Evolutionary conservation across 257 asterid species (phyloP), one percentile per base, ranked within the genome.

Genomic region (Solanum peruvianum): DNA sequence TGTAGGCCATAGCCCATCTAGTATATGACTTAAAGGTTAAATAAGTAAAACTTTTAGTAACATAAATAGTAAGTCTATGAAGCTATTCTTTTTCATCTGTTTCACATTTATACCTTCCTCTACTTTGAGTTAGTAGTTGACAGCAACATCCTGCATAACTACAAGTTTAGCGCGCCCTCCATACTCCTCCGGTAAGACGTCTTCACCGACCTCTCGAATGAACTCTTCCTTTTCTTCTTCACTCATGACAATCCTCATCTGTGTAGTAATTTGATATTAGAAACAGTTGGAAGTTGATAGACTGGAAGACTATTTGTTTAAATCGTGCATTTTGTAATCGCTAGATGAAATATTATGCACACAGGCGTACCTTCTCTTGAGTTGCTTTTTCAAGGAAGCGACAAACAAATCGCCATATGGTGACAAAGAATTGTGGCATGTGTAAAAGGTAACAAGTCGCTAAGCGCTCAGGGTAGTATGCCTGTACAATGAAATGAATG

Each of bases 391-490:
- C 98, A 41, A 94, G 92, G 77, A 93, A 93, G 83, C 93, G 93
- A 11, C 95, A 94, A 88, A 96, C 85, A 23, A 94, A 49, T 91
- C 83, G 93, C 98, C 98, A 94, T 25, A 94, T 88, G 18, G 92
- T 87, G 73, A 92, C 98, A 85, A 96, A 94, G 90, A 96, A 94
- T 18, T 91, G 92, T 3, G 98, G 98, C 98, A 96, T 94, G 89
- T 94, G 85, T 62, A 94, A 70, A 11, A 94, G 72, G 91, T 93
- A 96, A 21, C 88, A 89, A 93, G 92, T 87, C 85, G 93, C 93
- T 75, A 94, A 89, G 72, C 98, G 94, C 88, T 94, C 98, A 0
- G 98, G 98, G 88, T 96, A 96, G 76, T 94, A 96, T 31, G 94
- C 91, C 98, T 94, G 85, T 11, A 23, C 49, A 77, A 39, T 70